Evolutionary conservation across 345 rosid genomes (phyloP).

Genomic region (Cardamine chenopodiifolia): DNA sequence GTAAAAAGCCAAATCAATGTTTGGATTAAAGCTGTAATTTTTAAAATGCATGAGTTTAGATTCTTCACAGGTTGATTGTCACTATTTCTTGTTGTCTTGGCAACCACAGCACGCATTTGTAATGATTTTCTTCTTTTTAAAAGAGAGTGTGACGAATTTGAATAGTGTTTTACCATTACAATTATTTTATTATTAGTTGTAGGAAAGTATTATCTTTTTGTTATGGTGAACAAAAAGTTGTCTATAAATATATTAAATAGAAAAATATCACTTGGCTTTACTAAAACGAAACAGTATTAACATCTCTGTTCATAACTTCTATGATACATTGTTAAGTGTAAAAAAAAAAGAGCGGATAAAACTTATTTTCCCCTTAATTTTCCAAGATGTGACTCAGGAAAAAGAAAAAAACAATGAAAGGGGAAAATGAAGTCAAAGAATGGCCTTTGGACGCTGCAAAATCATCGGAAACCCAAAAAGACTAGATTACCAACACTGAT

Average conservation of each 20-base stretch:
- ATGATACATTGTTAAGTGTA: constrained; percentile 14
- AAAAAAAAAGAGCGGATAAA: background rate
- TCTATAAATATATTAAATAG: background rate
- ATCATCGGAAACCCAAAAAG: constrained; percentile 13
- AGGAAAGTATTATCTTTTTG: background rate
- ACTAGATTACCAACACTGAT: constrained; percentile 76
- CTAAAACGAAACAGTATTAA: background rate
- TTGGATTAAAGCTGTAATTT: constrained; percentile 5
- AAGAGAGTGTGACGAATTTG: background rate
- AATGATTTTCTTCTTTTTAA: background rate
- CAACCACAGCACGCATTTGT: constrained; percentile 2
- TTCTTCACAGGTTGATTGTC: background rate
- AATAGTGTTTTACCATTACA: background rate
- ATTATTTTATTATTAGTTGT: background rate
- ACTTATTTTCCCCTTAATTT: constrained; percentile 24
- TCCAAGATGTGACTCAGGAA: constrained; percentile 4
- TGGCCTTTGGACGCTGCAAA: constrained; percentile 23
- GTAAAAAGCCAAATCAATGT: constrained; percentile 15
- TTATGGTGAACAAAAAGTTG: constrained; percentile 19
- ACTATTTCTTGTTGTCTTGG: background rate
- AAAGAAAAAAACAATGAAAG: background rate
- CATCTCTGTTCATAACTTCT: constrained; percentile 21
- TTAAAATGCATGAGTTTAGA: background rate
- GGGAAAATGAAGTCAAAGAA: constrained; percentile 32
- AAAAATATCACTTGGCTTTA: background rate